phyloP scores from a whole-genome alignment of 768 basidiomycete species.

The Tricholoma sp. region DNA sequence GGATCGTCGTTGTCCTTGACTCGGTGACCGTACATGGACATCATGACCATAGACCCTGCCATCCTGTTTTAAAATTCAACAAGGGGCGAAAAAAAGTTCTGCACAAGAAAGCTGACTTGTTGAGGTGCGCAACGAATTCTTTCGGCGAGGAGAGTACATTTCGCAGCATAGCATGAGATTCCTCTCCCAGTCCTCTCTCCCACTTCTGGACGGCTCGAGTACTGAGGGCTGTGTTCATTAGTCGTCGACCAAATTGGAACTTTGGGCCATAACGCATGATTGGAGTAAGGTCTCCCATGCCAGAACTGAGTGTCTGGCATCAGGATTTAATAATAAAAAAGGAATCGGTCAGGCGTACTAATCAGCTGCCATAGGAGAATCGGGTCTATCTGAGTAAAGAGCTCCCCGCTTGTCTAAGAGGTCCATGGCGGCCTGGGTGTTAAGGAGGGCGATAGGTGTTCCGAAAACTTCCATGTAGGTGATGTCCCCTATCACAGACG shows the following conservation, averaged over 20 bases:
- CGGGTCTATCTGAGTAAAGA: slow-evolving; percentile 15
- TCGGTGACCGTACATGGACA: slow-evolving; percentile 18
- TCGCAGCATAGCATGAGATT: slow-evolving; percentile 13
- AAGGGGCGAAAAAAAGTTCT: neutral
- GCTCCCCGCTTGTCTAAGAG: slow-evolving; percentile 15
- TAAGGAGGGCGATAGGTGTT: slow-evolving; percentile 10
- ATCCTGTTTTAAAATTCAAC: slow-evolving; percentile 4
- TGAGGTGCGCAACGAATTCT: slow-evolving; percentile 11
- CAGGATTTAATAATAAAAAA: neutral
- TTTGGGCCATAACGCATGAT: slow-evolving; percentile 16
- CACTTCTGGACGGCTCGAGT: slow-evolving; percentile 15
- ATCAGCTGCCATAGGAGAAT: slow-evolving; percentile 15
- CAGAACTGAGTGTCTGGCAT: slow-evolving; percentile 6
- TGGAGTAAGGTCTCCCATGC: slow-evolving; percentile 17
- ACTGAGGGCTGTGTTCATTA: slow-evolving; percentile 17
- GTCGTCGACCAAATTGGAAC: slow-evolving; percentile 13
- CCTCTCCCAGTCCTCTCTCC: slow-evolving; percentile 13
- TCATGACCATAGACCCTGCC: slow-evolving; percentile 16
- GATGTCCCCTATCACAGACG: neutral
- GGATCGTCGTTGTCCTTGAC: slow-evolving; percentile 12
- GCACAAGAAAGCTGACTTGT: slow-evolving; percentile 6
- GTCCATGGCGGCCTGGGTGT: slow-evolving; percentile 12
- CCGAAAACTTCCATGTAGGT: slow-evolving; percentile 3
- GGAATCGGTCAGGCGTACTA: slow-evolving; percentile 5
- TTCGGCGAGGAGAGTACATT: slow-evolving; percentile 3